Base-by-base conservation (phyloP, 192 early-diverging fungal species). In the Rhizoclosmatium globosum region DNA sequence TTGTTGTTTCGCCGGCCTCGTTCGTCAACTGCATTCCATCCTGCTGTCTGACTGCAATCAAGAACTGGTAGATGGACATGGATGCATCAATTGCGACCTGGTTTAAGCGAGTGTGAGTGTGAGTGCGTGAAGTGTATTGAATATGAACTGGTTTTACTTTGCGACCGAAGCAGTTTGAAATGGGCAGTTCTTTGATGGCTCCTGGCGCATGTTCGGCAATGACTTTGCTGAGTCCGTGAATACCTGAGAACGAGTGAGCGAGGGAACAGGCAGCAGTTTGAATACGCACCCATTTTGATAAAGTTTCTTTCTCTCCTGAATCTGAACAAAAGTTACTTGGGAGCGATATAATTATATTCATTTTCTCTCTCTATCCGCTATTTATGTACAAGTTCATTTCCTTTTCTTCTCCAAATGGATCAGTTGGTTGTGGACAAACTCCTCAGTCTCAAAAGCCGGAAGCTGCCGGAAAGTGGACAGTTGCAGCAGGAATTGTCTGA, bases 41-140 rank as follows among this genome's bases (percentile, higher is more conserved):
- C 31, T 87, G 84, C 31, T 85, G 84, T 42, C 98, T 90, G 50
- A 99, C 97, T 9, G 97, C 98, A 64, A 99, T 95, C 82, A 99
- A 91, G 85, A 99, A 99, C 87, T 99, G 98, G 82, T 99, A 99
- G 61, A 99, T 93, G 58, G 93, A 93, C 91, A 96, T 99, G 15
- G 96, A 98, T 23, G 98, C 98, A 79, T 99, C 98, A 58, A 99
- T 94, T 21, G 98, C 98, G 3, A 99, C 93, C 77, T 97, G 31
- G 31, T 31, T 98, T 68, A 95, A 92, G 1, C 97, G 95, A 81
- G 97, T 96, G 48, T 92, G 94, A 82, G 56, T 21, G 15, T 57
- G 56, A 17, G 56, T 57, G 56, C 13, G n/a, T 21, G 56, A 21
- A 21, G 56, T 57, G 15, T 17, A 21, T 15, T 57, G 56, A 21